Evolutionary conservation across 2,329 filamentous ascomycete genomes (phyloP).

Genomic region (Diaporthe caulivora): DNA sequence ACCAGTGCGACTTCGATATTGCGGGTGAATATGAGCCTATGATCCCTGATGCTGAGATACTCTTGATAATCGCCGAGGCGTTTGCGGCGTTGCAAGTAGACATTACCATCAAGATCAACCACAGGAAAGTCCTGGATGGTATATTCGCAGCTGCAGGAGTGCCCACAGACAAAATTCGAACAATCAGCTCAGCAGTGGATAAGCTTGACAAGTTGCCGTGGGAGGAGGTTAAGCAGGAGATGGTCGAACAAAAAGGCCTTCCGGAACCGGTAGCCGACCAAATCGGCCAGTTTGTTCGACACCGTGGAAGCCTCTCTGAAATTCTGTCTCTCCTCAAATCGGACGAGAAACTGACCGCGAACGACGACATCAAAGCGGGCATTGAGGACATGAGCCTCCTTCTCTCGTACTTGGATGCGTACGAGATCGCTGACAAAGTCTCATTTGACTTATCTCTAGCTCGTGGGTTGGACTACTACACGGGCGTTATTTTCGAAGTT

Average conservation of each 20-base stretch:
- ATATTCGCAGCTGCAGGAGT: slow-evolving; percentile 93
- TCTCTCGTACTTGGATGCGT: slow-evolving; percentile 84
- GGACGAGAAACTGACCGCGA: slow-evolving; percentile 76
- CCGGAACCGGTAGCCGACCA: slow-evolving; percentile 81
- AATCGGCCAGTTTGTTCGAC: slow-evolving; percentile 81
- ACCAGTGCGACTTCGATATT: slow-evolving; percentile 97
- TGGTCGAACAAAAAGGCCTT: slow-evolving; percentile 92
- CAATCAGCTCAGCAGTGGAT: slow-evolving; percentile 94
- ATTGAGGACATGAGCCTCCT: slow-evolving; percentile 84
- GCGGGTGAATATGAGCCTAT: slow-evolving; percentile 89
- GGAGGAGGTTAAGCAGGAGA: slow-evolving; percentile 90
- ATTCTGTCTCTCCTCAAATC: slow-evolving; percentile 77
- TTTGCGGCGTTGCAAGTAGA: slow-evolving; percentile 75
- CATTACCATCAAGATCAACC: slow-evolving; percentile 93
- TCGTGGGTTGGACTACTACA: slow-evolving; percentile 65
- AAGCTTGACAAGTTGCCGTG: slow-evolving; percentile 94
- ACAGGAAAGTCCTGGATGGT: slow-evolving; percentile 92
- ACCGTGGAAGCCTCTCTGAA: slow-evolving; percentile 56
- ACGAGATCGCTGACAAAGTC: slow-evolving; percentile 77
- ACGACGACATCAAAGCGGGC: slow-evolving; percentile 81
- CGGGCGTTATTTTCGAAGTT: slow-evolving; percentile 90
- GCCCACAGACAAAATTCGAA: slow-evolving; percentile 84
- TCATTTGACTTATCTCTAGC: slow-evolving; percentile 92
- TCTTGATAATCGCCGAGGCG: slow-evolving; percentile 86
- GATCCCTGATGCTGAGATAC: slow-evolving; percentile 90